Base-by-base conservation (phyloP, 805 yeast species). In the Lipomyces kockii region DNA sequence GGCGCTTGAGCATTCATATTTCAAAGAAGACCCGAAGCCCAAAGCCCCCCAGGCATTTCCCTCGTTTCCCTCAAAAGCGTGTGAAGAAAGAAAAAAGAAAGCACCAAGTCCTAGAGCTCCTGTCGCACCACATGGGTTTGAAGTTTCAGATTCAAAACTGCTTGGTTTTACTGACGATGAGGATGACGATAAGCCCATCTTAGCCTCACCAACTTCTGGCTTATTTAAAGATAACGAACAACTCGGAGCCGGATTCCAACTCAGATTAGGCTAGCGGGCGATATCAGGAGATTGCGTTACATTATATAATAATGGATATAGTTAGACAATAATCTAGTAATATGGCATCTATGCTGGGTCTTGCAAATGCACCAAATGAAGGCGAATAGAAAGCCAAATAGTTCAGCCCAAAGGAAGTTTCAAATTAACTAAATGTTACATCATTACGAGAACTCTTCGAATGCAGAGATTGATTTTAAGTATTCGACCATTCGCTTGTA, bases 1-100 rank as follows among this genome's bases (percentile, higher is more conserved):
- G 66, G 86, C 86, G 1, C 73, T 83, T 37, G 70, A 75, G 11
- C 86, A 84, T 70, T 74, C 74, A 4, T 84, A 78, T 70, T 84
- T 84, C 73, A 72, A 66, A 25, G 78, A 74, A 46, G 81, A 78
- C 1, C 87, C 87, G 0, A 64, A 75, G 58, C 85, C 86, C 0
- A 75, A 75, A 53, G 66, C 66, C 3, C 71, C 75, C 3, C 67
- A 61, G 8, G 49, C 73, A 65, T 73, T 76, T 43, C 76, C 76
- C 17, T 70, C 75, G 7, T 76, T 76, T 58, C 78, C 76, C 14
- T 70, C 74, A 2, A 61, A 63, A 34, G 68, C 65, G 3, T 62
- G 54, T 3, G 49, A 58, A 27, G 52, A 57, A 27, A 53, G 64
- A 34, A 17, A 49, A 6, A 57, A 34, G 32, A 58, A 22, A 9